phyloP scores from a whole-genome alignment of 2,329 filamentous ascomycete species.

The Paraconiothyrium sp. region DNA sequence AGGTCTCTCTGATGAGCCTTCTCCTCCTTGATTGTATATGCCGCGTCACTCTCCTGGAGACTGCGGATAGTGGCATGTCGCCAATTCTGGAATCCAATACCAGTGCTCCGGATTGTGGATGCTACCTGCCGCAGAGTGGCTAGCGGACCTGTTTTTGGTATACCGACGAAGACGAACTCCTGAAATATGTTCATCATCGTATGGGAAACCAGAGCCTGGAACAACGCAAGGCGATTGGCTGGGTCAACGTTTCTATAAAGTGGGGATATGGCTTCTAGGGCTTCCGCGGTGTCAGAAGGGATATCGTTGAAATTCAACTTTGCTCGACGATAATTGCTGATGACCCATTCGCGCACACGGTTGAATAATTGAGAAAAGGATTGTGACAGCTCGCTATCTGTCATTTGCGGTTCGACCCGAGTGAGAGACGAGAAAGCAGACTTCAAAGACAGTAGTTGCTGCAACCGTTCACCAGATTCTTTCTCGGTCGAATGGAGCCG shows the following conservation, averaged over 20 bases:
- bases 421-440: constrained; percentile 76
- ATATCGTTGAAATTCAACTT: constrained; percentile 55
- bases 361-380: constrained; percentile 70
- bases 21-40: constrained; percentile 22
- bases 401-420: constrained; percentile 66
- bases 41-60: constrained; percentile 30
- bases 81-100: constrained; percentile 39
- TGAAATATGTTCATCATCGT: constrained; percentile 41
- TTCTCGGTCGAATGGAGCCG: constrained; percentile 59
- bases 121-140: constrained; percentile 30
- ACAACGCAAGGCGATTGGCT: constrained; percentile 42
- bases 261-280: constrained; percentile 30
- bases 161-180: constrained; percentile 36
- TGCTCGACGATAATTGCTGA: constrained; percentile 72
- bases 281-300: constrained; percentile 26
- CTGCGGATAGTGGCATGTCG: constrained; percentile 40
- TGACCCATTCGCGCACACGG: constrained; percentile 77
- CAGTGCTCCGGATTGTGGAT: constrained; percentile 26
- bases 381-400: constrained; percentile 73
- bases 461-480: constrained; percentile 64
- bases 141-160: constrained; percentile 34
- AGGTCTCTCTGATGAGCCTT: constrained; percentile 27
- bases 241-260: constrained; percentile 23
- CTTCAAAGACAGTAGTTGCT: constrained; percentile 74
- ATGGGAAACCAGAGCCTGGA: constrained; percentile 41